Base-by-base conservation (phyloP, 106 monocot species). In the Hemerocallis citrina region DNA sequence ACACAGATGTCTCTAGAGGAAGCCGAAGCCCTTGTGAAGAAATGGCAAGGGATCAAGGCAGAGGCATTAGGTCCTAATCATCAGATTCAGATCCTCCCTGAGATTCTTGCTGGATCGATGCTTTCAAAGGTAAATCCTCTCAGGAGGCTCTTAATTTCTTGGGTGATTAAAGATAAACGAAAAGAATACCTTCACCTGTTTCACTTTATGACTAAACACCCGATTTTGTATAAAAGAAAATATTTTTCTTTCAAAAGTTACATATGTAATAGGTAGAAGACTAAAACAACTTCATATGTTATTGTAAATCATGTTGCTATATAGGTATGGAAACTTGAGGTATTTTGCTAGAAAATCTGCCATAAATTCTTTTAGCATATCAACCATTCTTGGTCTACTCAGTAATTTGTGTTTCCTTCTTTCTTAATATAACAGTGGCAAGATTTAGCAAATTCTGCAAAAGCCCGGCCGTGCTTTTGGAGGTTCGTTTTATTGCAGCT, bases 41-140 rank as follows among this genome's bases (percentile, higher is more conserved):
- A 74, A 15, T 93, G 92, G 92, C 92, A 93, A 66, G 70, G 72
- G n/a, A 44, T 85, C 48, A 93, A 93, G 68, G 81, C 88, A 34
- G 81, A 79, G 55, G 92, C 88, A n/a, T 57, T 93, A 46, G 88
- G 92, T 40, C 84, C 84, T 23, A 52, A 54, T 56, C 81, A 93
- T 68, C 64, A 74, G 71, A 58, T 71, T 61, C 42, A 76, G 12
- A 22, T 37, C 25, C 79, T 93, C 16, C 52, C 84, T 33, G 78
- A 76, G 37, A 62, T 93, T 76, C 92, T 93, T 66, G 61, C 61
- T 31, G 92, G 85, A 59, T 65, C 81, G 41, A 93, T 93, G 92
- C 92, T 93, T 59, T 73, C 63, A 21, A 68, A 84, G 88, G 92
- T 93, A 68, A 51, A 56, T 27, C 20, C 2, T 20, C 30, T 17